phyloP scores from a whole-genome alignment of 2,329 filamentous ascomycete species.

The Thelonectria blattea region DNA sequence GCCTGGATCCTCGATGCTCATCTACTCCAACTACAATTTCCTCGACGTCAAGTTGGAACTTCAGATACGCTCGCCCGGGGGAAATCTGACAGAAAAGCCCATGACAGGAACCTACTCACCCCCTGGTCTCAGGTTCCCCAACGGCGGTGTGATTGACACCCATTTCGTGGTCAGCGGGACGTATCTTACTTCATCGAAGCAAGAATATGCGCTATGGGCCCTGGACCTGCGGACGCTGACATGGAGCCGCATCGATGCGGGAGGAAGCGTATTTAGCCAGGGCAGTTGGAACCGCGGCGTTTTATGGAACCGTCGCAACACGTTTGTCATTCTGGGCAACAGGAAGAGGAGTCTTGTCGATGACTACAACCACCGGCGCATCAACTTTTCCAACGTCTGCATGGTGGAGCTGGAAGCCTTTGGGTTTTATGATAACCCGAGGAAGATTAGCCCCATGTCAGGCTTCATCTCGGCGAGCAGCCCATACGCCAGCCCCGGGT shows the following conservation, averaged over 20 bases:
- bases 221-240: constrained; percentile 85
- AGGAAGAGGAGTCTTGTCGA: constrained; percentile 92
- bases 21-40: constrained; percentile 99
- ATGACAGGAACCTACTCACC: constrained; percentile 90
- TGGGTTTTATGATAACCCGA: constrained; percentile 94
- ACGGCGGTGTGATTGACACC: constrained; percentile 92
- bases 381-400: constrained; percentile 97
- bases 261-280: constrained; percentile 91
- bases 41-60: constrained; percentile 95
- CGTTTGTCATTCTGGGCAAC: constrained; percentile 94
- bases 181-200: constrained; percentile 95
- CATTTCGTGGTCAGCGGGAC: constrained; percentile 98
- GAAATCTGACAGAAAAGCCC: constrained; percentile 80
- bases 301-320: constrained; percentile 90
- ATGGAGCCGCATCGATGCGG: constrained; percentile 96
- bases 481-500: constrained; percentile 64
- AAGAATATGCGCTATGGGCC: constrained; percentile 97
- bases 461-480: constrained; percentile 84
- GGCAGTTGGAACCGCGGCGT: constrained; percentile 98
- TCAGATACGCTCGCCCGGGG: constrained; percentile 85
- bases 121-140: constrained; percentile 92
- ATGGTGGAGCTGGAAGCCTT: constrained; percentile 98
- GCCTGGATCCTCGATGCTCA: constrained; percentile 78
- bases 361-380: constrained; percentile 96
- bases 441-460: constrained; percentile 77